Percentiles rank a stretch among this genome's conserved stretches.
These are phyloP conservation scores for Diplodia corticola DNA, from an alignment of 2,329 filamentous ascomycete species.

Conservation along the genomic window DNA sequence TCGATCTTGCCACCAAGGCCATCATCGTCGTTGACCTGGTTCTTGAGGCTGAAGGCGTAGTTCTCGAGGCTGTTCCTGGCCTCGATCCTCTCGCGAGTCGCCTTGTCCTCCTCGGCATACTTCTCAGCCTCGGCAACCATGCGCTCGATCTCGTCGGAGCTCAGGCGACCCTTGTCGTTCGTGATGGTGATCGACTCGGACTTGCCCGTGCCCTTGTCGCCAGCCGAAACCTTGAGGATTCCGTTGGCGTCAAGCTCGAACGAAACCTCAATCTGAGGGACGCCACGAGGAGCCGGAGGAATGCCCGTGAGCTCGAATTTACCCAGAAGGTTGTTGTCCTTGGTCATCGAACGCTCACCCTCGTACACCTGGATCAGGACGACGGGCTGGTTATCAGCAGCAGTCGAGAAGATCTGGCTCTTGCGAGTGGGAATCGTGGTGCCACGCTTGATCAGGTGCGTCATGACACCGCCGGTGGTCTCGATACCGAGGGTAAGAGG, in stretches of 20 bases:
- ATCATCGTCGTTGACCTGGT: slow-evolving; percentile 96
- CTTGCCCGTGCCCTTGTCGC: slow-evolving; percentile 98
- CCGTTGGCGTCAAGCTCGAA: slow-evolving; percentile 98
- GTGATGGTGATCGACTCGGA: slow-evolving; percentile 97
- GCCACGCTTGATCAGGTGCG: slow-evolving; percentile 92
- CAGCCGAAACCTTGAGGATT: slow-evolving; percentile 93
- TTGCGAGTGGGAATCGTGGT: slow-evolving; percentile 94
- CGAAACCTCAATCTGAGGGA: slow-evolving; percentile 96
- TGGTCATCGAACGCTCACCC: slow-evolving; percentile 90
- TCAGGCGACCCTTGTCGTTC: slow-evolving; percentile 98
- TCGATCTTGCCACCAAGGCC: slow-evolving; percentile 92
- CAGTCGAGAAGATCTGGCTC: slow-evolving; percentile 96
- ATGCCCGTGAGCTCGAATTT: slow-evolving; percentile 98
- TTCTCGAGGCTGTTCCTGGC: slow-evolving; percentile 96
- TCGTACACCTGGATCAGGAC: slow-evolving; percentile 95
- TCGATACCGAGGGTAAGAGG: slow-evolving; percentile 95
- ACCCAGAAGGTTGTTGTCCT: slow-evolving; percentile 95
- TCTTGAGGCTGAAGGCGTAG: slow-evolving; percentile 98
- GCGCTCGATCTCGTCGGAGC: slow-evolving; percentile 95
- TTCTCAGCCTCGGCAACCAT: slow-evolving; percentile 99
- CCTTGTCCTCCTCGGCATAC: slow-evolving; percentile 99
- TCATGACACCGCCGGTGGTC: slow-evolving; percentile 97
- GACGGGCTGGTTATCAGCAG: slow-evolving; percentile 93
- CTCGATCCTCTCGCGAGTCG: slow-evolving; percentile 94
- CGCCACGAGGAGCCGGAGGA: slow-evolving; percentile 89